Percentiles rank a stretch among this genome's conserved stretches.
phyloP scores from a whole-genome alignment of 805 yeast species.

The Ogataea nonfermentans region DNA sequence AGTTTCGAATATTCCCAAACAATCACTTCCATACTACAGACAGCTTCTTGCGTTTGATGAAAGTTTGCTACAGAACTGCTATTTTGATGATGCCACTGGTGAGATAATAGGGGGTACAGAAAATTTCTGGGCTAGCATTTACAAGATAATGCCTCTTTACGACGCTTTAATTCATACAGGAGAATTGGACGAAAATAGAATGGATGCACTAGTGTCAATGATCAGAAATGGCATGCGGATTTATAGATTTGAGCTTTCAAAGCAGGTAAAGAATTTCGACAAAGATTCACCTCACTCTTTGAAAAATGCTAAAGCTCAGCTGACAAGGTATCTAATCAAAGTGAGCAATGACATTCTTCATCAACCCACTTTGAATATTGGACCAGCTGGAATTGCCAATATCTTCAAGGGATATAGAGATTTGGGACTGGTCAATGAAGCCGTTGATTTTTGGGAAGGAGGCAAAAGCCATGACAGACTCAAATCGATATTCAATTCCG shows the following conservation, averaged over 20 bases:
- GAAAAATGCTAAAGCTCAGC: conserved; percentile 44
- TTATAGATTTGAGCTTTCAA: conserved; percentile 49
- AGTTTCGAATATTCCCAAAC: conserved; percentile 24
- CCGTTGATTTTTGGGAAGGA: conserved; percentile 64
- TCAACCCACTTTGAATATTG: conserved; percentile 32
- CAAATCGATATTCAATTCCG: conserved; percentile 50
- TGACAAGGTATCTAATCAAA: conserved; percentile 43
- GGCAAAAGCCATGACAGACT: conserved; percentile 44
- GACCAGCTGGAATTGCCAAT: conserved; percentile 54
- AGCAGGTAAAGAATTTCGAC: conserved; percentile 55
- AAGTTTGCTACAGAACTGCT: conserved; percentile 36
- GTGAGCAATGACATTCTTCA: conserved; percentile 45
- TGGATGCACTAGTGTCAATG: conserved; percentile 46
- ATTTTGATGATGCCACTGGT: conserved; percentile 35
- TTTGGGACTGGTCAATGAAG: conserved; percentile 56
- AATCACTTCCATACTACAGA: conserved; percentile 47
- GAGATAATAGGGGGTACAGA: conserved; percentile 36
- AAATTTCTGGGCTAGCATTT: conserved; percentile 51
- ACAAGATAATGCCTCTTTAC: conserved; percentile 49
- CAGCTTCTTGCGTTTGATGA: conserved; percentile 54
- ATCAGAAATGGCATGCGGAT: conserved; percentile 56
- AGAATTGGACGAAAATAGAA: conserved; percentile 44
- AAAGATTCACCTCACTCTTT: conserved; percentile 51
- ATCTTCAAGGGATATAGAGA: conserved; percentile 58
- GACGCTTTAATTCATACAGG: conserved; percentile 45